Evolutionary conservation across 306 rosid genomes (phyloP).

Genomic region (Acmispon strigosus): DNA sequence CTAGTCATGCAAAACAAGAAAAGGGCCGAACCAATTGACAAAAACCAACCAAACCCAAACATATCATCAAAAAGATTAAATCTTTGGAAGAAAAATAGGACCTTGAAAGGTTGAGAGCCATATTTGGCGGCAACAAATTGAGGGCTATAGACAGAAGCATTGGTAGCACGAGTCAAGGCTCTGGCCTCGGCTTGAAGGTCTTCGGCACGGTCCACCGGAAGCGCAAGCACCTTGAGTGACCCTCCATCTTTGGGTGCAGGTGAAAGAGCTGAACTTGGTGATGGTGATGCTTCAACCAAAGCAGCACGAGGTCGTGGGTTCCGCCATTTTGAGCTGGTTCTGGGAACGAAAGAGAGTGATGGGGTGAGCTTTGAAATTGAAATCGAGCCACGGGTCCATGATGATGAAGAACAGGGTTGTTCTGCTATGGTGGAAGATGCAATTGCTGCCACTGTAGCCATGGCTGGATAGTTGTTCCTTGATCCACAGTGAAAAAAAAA

Average conservation of each 20-base stretch:
- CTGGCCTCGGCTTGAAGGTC: conserved; percentile 70
- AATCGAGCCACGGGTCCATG: background rate
- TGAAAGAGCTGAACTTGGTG: conserved; percentile 20
- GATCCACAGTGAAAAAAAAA: background rate
- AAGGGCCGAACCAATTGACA: conserved; percentile 2
- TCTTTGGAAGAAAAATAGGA: conserved; percentile 9
- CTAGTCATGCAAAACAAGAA: conserved; percentile 20
- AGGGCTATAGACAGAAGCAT: conserved; percentile 64
- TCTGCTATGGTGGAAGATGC: background rate
- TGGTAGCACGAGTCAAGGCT: conserved; percentile 64
- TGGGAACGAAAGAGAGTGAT: conserved; percentile 14
- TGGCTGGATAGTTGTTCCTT: background rate
- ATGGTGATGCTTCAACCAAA: conserved; percentile 44
- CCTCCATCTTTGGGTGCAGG: conserved; percentile 20
- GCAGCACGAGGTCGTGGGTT: conserved; percentile 42
- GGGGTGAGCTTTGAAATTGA: background rate
- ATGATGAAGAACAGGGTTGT: background rate
- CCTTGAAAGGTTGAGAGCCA: conserved; percentile 62
- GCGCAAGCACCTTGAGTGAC: conserved; percentile 20
- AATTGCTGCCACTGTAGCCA: conserved; percentile 17
- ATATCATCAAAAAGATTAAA: background rate
- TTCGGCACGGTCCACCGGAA: conserved; percentile 37
- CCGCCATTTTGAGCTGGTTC: conserved; percentile 2
- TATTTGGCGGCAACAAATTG: conserved; percentile 49
- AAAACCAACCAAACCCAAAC: background rate